These are phyloP conservation scores for Trichosporon sp. DNA, from an alignment of 1,284 basidiomycete genomes.

Conservation along the genomic window DNA sequence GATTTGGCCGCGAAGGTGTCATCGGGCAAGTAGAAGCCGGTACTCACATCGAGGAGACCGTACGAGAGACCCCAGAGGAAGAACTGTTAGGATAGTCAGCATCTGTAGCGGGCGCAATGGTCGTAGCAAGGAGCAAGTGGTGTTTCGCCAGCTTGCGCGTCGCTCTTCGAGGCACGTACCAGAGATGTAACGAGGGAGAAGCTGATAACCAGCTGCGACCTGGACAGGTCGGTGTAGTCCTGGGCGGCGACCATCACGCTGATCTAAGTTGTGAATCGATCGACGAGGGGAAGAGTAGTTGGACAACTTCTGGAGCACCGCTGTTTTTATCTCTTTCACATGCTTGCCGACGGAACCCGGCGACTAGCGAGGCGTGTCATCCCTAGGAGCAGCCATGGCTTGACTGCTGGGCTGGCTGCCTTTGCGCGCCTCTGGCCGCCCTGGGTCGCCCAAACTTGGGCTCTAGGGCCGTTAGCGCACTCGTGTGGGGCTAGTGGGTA, in stretches of 20 bases:
- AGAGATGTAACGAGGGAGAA: constrained; percentile 38
- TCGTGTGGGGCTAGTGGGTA: not conserved
- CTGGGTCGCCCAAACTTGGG: not conserved
- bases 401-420: not conserved
- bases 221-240: constrained; percentile 36
- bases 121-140: not conserved
- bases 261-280: not conserved
- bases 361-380: not conserved
- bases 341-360: not conserved
- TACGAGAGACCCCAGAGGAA: constrained; percentile 42
- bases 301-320: not conserved
- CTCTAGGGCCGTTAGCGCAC: not conserved
- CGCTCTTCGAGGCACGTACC: constrained; percentile 12
- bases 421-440: not conserved
- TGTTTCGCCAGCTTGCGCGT: not conserved
- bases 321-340: constrained; percentile 12
- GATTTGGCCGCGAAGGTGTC: not conserved
- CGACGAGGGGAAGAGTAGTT: not conserved
- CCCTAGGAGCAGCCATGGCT: not conserved
- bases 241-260: constrained; percentile 18
- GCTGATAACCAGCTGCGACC: constrained; percentile 27
- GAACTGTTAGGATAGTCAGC: constrained; percentile 26
- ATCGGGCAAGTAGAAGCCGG: constrained; percentile 24
- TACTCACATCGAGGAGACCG: constrained; percentile 42
- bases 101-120: not conserved